Percentiles rank a stretch among this genome's conserved stretches.
phyloP scores from a whole-genome alignment of 2,329 filamentous ascomycete genomes.

The Magnaporthales sp. region DNA sequence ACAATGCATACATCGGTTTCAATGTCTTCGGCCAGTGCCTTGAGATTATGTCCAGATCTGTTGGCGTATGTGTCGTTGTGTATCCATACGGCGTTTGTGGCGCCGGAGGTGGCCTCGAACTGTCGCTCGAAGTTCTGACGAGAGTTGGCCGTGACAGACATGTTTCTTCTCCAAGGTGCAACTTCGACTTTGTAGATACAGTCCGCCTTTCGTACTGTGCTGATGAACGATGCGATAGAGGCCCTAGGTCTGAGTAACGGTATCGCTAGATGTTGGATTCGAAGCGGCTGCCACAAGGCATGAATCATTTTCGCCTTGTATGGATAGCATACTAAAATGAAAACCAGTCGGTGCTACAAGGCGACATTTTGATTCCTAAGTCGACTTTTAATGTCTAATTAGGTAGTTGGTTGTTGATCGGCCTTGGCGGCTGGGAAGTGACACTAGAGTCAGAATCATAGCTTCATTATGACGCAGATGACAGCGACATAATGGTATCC shows the following conservation, averaged over 20 bases:
- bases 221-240: background rate
- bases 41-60: slow-evolving; percentile 19
- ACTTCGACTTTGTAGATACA: background rate
- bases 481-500: background rate
- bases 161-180: background rate
- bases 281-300: background rate
- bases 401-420: background rate
- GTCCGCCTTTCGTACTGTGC: background rate
- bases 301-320: background rate
- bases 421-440: background rate
- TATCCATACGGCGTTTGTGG: slow-evolving; percentile 43
- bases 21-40: slow-evolving; percentile 29
- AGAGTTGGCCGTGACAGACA: background rate
- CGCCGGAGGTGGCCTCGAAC: slow-evolving; percentile 32
- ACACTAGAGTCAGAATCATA: background rate
- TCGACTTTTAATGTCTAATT: background rate
- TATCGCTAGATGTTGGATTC: background rate
- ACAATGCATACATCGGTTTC: slow-evolving; percentile 40
- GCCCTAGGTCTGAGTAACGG: background rate
- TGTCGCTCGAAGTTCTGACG: background rate
- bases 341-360: background rate
- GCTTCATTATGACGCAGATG: background rate
- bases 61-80: slow-evolving; percentile 35
- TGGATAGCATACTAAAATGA: background rate
- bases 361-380: background rate